Evolutionary conservation across 2,329 filamentous ascomycete genomes (phyloP).

Genomic region (Alternaria gansuensis): DNA sequence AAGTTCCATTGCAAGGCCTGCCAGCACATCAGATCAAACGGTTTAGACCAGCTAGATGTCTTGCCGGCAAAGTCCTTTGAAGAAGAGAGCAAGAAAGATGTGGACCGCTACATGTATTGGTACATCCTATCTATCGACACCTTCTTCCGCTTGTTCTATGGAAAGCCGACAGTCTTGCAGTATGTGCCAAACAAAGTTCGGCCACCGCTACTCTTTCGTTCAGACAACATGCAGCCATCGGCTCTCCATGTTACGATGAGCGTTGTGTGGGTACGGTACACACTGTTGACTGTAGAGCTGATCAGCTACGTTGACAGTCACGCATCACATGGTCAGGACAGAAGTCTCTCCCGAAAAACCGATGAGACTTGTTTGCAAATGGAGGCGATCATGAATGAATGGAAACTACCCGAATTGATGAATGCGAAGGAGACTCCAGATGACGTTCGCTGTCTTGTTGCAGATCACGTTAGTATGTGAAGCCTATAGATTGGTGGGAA

Average conservation of each 20-base stretch:
- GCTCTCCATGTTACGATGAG: constrained; percentile 25
- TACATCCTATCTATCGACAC: constrained; percentile 37
- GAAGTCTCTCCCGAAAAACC: constrained; percentile 18
- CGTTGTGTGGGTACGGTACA: constrained; percentile 37
- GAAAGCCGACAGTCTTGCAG: constrained; percentile 36
- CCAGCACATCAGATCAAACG: constrained; percentile 32
- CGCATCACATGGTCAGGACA: constrained; percentile 2
- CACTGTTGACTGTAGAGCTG: constrained; percentile 30
- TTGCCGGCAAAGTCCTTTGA: constrained; percentile 29
- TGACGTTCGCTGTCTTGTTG: constrained; percentile 29
- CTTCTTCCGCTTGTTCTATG: constrained; percentile 41
- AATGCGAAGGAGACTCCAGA: constrained; percentile 10
- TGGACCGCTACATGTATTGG: constrained; percentile 36
- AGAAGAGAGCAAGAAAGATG: constrained; percentile 35
- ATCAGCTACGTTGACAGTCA: constrained; percentile 31
- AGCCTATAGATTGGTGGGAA: not conserved
- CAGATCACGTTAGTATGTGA: constrained; percentile 33
- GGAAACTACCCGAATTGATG: constrained; percentile 31
- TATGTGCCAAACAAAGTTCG: constrained; percentile 33
- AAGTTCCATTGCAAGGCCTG: constrained; percentile 44
- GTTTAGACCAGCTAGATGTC: constrained; percentile 36
- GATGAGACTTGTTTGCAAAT: constrained; percentile 29
- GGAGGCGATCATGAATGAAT: constrained; percentile 25
- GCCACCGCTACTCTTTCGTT: constrained; percentile 32
- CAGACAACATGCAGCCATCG: constrained; percentile 31